A percentile compares a stretch with the other conserved stretches of the same genome.
phyloP scores from a whole-genome alignment of 495 filamentous ascomycete species.

The Penicillium bovifimosum region DNA sequence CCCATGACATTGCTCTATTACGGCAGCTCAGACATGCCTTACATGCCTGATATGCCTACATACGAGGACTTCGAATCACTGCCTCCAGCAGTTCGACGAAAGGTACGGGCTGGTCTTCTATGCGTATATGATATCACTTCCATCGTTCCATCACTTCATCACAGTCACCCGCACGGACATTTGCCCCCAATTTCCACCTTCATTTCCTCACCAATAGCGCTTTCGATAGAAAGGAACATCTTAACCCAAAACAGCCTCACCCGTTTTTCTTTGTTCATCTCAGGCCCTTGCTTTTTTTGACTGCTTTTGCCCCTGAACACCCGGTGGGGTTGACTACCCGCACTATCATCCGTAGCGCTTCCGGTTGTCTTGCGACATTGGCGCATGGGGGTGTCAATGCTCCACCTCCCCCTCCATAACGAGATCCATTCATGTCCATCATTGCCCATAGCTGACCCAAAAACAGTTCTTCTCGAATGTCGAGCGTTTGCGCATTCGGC shows the following conservation, averaged over 20 bases:
- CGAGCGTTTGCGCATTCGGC: constrained; percentile 31
- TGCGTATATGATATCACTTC: too few relatives aligned
- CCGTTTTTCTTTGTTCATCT: not conserved
- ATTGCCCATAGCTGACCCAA: constrained; percentile 16
- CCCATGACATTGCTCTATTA: not conserved
- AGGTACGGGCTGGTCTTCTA: constrained; percentile 23
- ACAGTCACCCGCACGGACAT: not conserved
- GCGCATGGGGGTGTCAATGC: constrained; percentile 7
- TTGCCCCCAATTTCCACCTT: not conserved
- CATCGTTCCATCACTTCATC: not conserved
- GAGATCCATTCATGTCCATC: constrained; percentile 7
- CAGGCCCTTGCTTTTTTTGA: not conserved
- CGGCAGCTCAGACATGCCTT: not conserved
- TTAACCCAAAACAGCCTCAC: not conserved
- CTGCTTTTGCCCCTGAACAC: constrained; percentile 13
- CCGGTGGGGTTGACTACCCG: constrained; percentile 17
- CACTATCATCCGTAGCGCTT: constrained; percentile 29
- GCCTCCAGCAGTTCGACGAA: constrained; percentile 32
- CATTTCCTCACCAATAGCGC: not conserved
- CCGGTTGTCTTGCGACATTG: constrained; percentile 6
- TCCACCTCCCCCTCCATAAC: not conserved
- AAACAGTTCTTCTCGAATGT: constrained; percentile 40
- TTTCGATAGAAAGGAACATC: not conserved
- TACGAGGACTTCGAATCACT: constrained; percentile 31
- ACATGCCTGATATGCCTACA: constrained; percentile 1